These are phyloP conservation scores for Evernia prunastri DNA, from an alignment of 495 filamentous ascomycete genomes.

Conservation along the genomic window DNA sequence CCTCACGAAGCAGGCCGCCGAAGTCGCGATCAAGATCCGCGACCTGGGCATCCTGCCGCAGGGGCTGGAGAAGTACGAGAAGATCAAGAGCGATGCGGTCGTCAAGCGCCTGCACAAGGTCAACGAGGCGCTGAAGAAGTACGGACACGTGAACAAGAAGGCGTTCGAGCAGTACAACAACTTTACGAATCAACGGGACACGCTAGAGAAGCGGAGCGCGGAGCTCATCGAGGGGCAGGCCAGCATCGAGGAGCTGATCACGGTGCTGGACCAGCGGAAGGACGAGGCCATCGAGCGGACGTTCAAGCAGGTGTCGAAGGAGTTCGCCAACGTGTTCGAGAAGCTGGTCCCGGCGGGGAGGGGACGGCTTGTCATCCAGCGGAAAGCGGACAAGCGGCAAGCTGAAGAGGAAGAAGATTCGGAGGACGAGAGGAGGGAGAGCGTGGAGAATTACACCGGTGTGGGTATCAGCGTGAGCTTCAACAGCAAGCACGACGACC, in stretches of 20 bases:
- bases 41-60: conserved; percentile 91
- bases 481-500: conserved; percentile 96
- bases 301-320: conserved; percentile 92
- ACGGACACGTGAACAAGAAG: conserved; percentile 97
- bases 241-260: conserved; percentile 86
- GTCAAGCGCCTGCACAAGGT: conserved; percentile 85
- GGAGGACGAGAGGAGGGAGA: conserved; percentile 45
- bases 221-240: conserved; percentile 78
- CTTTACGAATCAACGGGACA: conserved; percentile 87
- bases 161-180: conserved; percentile 98
- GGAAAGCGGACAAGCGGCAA: conserved; percentile 66
- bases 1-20: conserved; percentile 64
- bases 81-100: conserved; percentile 68
- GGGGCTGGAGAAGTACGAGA: conserved; percentile 85
- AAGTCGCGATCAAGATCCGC: conserved; percentile 80
- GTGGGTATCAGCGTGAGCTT: conserved; percentile 98
- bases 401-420: conserved; percentile 66
- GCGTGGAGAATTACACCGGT: conserved; percentile 92
- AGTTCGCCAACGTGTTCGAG: conserved; percentile 89
- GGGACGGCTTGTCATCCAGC: conserved; percentile 87
- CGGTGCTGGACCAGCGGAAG: conserved; percentile 87
- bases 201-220: conserved; percentile 67
- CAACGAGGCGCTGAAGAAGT: conserved; percentile 91
- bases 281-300: conserved; percentile 91
- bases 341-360: conserved; percentile 90